A percentile compares a stretch with the other conserved stretches of the same genome.
Evolutionary conservation across 1,139 yeast species (phyloP).

Genomic region (Zygotorulaspora mrakii): DNA sequence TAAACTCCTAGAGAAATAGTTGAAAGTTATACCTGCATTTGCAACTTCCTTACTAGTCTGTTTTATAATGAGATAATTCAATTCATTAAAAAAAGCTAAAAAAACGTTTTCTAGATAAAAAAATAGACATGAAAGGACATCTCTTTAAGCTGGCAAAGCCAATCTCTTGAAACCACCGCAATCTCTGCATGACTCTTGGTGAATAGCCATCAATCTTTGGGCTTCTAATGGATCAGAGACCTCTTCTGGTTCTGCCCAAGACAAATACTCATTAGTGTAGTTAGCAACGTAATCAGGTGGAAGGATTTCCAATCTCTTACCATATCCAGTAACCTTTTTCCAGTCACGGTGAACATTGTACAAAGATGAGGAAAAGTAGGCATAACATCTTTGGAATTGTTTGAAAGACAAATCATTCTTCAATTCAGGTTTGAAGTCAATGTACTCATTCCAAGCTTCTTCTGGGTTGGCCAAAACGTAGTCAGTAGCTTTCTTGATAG

Average conservation of each 20-base stretch:
- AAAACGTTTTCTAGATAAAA: slow-evolving; percentile 1
- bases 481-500: slow-evolving; percentile 51
- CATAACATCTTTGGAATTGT: slow-evolving; percentile 53
- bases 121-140: neutral
- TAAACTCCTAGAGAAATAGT: too few species aligned
- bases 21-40: too few species aligned
- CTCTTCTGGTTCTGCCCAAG: slow-evolving; percentile 50
- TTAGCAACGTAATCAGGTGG: slow-evolving; percentile 49
- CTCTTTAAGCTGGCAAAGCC: slow-evolving; percentile 21
- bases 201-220: slow-evolving; percentile 46
- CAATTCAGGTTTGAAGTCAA: slow-evolving; percentile 49
- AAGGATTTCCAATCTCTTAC: slow-evolving; percentile 51
- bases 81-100: slow-evolving; percentile 2
- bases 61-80: neutral
- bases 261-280: slow-evolving; percentile 49
- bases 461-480: slow-evolving; percentile 44
- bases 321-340: slow-evolving; percentile 53
- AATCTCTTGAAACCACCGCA: slow-evolving; percentile 52
- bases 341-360: slow-evolving; percentile 56
- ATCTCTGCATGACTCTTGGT: slow-evolving; percentile 47
- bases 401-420: slow-evolving; percentile 42
- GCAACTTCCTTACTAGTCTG: too few species aligned
- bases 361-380: slow-evolving; percentile 48
- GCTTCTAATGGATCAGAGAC: slow-evolving; percentile 46
- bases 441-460: slow-evolving; percentile 47